Evolutionary conservation across 2,329 filamentous ascomycete species (phyloP), one percentile per base, ranked within the genome.

Genomic region (Orbilia ellipsospora): DNA sequence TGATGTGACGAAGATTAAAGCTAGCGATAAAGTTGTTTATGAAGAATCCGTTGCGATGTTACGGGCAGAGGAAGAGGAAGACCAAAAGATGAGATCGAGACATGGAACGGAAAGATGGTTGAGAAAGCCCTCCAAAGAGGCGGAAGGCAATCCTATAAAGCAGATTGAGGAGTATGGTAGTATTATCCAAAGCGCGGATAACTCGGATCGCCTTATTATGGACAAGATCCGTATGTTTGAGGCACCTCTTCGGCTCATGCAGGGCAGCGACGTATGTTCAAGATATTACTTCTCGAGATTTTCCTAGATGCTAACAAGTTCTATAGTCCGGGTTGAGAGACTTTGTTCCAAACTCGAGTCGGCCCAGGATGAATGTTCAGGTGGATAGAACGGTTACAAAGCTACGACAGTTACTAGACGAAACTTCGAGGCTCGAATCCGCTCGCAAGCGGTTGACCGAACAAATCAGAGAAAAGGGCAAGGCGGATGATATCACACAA

Each of bases 81-180:
- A 99, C 78, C 88, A 92, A 72, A 86, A 87, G 18, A 85, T 94
- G 7, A 88, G 92, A 16, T 84, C 86, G 67, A 94, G 90, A 80
- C 94, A 93, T 80, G 95, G 95, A 20, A 97, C 94, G 0, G 92
- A 94, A 72, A 87, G 92, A 76, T 99, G 95, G 95, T 83, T 83
- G 13, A 88, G 94, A 26, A 86, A 87, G 0, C 85, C 90, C 18
- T 92, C 92, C 3, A 87, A 88, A 40, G 84, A 86, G 16, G 94
- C 94, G 23, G 88, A 89, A 12, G 83, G 82, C 2, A 93, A 93
- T 80, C 85, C 96, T 0, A 94, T 92, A 85, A 86, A 85, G 1
- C 90, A 92, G 66, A 89, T 90, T 2, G 85, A 84, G 1, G 93
- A 97, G 79, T 94, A 97, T 45, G 91, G 93, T 45, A 91, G 92